Conservation (phyloP, 2,329 filamentous ascomycete species). For the Monosporascus sp. region DNA sequence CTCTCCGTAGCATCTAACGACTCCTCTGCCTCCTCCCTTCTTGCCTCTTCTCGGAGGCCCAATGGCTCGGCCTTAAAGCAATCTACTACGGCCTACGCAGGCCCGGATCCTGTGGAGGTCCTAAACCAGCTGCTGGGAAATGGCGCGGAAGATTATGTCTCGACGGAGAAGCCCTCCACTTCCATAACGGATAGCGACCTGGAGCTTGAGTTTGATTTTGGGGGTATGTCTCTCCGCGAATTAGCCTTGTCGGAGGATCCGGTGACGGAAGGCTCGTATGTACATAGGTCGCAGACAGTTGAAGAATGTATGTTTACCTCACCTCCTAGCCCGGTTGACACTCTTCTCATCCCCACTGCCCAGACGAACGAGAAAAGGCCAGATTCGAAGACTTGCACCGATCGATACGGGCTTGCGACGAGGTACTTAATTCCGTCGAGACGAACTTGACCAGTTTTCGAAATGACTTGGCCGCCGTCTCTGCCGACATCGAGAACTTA, state of each 20-base stretch:
- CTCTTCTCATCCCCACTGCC: conserved; percentile 12
- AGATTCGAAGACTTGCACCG: conserved; percentile 87
- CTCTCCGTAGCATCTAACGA: conserved; percentile 74
- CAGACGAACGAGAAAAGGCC: conserved; percentile 73
- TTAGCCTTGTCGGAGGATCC: conserved; percentile 44
- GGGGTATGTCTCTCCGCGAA: conserved; percentile 67
- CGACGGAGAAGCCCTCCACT: conserved; percentile 6
- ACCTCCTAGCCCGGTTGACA: conserved; percentile 6
- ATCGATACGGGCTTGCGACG: conserved; percentile 86
- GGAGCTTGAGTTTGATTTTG: conserved; percentile 70
- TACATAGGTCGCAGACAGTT: conserved; percentile 54
- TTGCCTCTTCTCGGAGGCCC: conserved; percentile 56
- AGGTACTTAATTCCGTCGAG: conserved; percentile 89
- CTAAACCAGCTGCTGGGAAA: conserved; percentile 46
- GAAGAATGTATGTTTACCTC: conserved; percentile 62
- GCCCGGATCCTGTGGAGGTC: conserved; percentile 65
- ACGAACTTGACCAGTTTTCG: conserved; percentile 89
- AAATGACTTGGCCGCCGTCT: conserved; percentile 85
- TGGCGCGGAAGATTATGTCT: conserved; percentile 6
- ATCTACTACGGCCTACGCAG: conserved; percentile 44
- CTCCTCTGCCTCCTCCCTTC: conserved; percentile 68
- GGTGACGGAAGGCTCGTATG: conserved; percentile 16
- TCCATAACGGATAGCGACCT: conserved; percentile 47
- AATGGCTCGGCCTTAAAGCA: conserved; percentile 68
- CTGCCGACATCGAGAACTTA: conserved; percentile 88